phyloP scores from a whole-genome alignment of 2,329 filamentous ascomycete genomes.

The Alternaria sp. region DNA sequence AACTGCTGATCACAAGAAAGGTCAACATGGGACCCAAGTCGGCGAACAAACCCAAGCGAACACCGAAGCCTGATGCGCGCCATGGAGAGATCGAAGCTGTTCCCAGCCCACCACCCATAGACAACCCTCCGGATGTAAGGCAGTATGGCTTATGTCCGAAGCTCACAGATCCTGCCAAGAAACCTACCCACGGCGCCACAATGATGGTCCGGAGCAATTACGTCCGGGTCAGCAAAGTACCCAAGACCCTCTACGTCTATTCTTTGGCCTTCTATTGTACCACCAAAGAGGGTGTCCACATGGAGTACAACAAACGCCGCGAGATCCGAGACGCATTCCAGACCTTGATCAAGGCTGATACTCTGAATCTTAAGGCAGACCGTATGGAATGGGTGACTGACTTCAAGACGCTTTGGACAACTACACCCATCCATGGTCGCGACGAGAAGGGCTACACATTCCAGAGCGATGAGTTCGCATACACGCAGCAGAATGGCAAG shows the following conservation, averaged over 20 bases:
- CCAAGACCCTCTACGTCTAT: background rate
- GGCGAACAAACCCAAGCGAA: no score
- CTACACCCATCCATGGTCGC: background rate
- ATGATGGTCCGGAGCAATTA: background rate
- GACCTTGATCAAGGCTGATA: background rate
- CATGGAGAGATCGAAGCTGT: no score
- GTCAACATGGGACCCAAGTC: no score
- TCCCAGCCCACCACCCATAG: no score
- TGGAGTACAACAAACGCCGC: constrained; percentile 2
- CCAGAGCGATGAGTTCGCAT: background rate
- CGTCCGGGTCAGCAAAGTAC: constrained; percentile 1
- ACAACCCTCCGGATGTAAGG: no score
- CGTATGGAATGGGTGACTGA: background rate
- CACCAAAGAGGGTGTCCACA: no score
- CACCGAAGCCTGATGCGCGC: no score
- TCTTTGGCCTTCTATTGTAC: background rate
- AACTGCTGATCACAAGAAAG: no score
- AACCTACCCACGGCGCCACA: no score
- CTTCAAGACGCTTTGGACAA: constrained; percentile 1
- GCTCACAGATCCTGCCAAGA: no score
- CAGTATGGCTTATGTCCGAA: no score
- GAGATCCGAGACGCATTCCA: background rate
- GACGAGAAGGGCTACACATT: no score
- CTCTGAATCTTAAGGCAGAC: background rate
- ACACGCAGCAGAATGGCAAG: background rate